A percentile compares a stretch with the other conserved stretches of the same genome.
phyloP scores from a whole-genome alignment of 2,329 filamentous ascomycete species.

The Lasiodiplodia theobromae region DNA sequence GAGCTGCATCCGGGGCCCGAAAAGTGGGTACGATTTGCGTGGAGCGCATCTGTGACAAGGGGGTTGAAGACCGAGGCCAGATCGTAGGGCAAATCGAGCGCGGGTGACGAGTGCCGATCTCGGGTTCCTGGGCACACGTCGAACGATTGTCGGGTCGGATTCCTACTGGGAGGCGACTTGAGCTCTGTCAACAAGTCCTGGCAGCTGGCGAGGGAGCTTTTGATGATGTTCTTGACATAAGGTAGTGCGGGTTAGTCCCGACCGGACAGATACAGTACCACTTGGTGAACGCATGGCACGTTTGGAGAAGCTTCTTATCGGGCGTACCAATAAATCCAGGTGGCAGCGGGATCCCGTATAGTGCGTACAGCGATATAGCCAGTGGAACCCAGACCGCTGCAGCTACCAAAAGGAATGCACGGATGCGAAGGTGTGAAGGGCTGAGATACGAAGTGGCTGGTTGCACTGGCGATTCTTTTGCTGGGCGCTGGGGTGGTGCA shows the following conservation, averaged over 20 bases:
- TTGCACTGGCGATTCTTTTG: background rate
- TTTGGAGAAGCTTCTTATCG: no score
- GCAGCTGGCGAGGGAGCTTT: background rate
- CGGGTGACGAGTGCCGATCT: conserved; percentile 11
- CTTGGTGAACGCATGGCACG: no score
- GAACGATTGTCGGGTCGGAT: background rate
- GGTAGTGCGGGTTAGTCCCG: no score
- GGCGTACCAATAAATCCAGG: no score
- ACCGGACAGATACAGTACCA: no score
- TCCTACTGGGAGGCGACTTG: background rate
- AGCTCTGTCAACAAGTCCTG: background rate
- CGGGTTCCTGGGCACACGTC: background rate
- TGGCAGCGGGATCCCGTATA: no score
- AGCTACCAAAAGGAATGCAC: background rate
- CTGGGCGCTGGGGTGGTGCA: background rate
- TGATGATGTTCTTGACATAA: no score
- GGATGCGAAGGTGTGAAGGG: background rate
- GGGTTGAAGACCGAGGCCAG: conserved; percentile 13
- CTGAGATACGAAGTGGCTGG: background rate
- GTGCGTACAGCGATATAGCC: no score
- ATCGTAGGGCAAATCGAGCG: conserved; percentile 7
- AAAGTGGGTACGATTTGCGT: conserved; percentile 20
- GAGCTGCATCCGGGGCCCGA: background rate
- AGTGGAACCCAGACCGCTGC: background rate
- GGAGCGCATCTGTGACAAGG: conserved; percentile 4